Conservation (phyloP, 2,329 filamentous ascomycete genomes). For the Alternaria sp. region DNA sequence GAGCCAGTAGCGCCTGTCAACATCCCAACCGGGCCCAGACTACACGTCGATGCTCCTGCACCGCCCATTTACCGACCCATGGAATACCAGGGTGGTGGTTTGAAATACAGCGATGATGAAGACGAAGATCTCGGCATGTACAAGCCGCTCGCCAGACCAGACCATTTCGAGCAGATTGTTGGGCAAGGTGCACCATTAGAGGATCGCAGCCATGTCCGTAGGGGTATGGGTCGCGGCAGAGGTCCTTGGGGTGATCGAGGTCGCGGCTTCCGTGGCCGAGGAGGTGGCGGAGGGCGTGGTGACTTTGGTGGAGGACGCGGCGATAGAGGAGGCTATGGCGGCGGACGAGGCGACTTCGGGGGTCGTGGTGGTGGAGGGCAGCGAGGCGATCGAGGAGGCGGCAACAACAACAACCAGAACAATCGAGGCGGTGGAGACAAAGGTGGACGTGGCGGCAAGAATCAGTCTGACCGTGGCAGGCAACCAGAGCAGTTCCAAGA, state of each 20-base stretch:
- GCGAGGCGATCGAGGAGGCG: conserved; percentile 30
- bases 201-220: conserved; percentile 46
- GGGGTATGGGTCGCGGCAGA: conserved; percentile 42
- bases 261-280: conserved; percentile 45
- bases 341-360: conserved; percentile 20
- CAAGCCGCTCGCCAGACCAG: conserved; percentile 55
- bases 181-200: conserved; percentile 48
- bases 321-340: conserved; percentile 26
- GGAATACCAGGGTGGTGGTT: conserved; percentile 42
- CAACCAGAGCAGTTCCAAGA: conserved; percentile 28
- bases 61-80: conserved; percentile 25
- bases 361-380: conserved; percentile 34
- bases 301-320: conserved; percentile 39
- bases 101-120: conserved; percentile 54
- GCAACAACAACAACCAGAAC: conserved; percentile 4
- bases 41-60: conserved; percentile 25
- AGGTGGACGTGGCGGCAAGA: conserved; percentile 35
- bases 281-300: conserved; percentile 32
- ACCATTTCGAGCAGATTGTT: conserved; percentile 56
- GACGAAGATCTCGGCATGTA: conserved; percentile 56
- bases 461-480: conserved; percentile 31
- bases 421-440: conserved; percentile 28
- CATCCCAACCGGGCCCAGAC: conserved; percentile 31
- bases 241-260: conserved; percentile 46
- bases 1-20: conserved; percentile 23